Conservation (phyloP, 371 early-diverging fungal species). For the Apophysomyces ossiformis region DNA sequence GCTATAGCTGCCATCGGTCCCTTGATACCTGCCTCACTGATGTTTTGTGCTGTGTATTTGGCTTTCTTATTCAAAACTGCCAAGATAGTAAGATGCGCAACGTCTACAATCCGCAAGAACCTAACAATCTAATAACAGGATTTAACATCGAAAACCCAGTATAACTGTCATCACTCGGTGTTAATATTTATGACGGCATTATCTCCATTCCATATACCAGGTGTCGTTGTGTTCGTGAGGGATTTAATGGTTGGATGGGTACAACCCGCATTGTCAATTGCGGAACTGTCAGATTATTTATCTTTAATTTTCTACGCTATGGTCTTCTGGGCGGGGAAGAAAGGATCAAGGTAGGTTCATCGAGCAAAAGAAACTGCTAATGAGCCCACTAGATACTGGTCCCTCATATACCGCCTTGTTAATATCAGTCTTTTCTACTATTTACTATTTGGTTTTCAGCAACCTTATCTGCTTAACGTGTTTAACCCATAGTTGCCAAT, state of each 20-base stretch:
- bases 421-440: background rate
- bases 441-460: conserved; percentile 1
- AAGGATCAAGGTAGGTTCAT: background rate
- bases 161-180: conserved; percentile 52
- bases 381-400: background rate
- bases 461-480: background rate
- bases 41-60: conserved; percentile 17
- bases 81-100: conserved; percentile 14
- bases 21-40: conserved; percentile 24
- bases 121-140: too few relatives aligned
- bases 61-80: conserved; percentile 16
- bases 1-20: conserved; percentile 15
- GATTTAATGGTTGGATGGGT: conserved; percentile 56
- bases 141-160: conserved; percentile 29
- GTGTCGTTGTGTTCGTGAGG: conserved; percentile 50
- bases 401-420: background rate
- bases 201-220: conserved; percentile 52
- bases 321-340: background rate
- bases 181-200: conserved; percentile 52
- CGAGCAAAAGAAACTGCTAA: background rate
- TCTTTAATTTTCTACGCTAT: background rate
- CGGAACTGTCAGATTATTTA: conserved; percentile 11
- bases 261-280: background rate
- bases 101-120: too few relatives aligned
- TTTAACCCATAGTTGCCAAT: background rate